A percentile compares a stretch with the other conserved stretches of the same genome.
These are phyloP conservation scores for Fusarium equiseti DNA, from an alignment of 2,329 filamentous ascomycete species.

Conservation along the genomic window DNA sequence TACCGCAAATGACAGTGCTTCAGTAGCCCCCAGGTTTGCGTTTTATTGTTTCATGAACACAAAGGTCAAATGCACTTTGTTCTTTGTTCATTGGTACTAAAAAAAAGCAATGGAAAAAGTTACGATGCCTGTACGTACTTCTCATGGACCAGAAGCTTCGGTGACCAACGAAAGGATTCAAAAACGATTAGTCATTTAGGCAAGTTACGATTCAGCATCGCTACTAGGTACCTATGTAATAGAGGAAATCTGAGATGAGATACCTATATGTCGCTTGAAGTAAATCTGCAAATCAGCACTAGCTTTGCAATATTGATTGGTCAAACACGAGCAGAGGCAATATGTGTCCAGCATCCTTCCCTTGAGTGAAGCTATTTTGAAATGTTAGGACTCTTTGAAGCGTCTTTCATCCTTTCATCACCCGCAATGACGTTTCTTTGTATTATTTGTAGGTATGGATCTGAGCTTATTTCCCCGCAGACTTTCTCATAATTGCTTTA, in stretches of 20 bases:
- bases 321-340: background rate
- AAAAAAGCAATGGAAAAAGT: constrained; percentile 5
- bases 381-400: background rate
- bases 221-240: background rate
- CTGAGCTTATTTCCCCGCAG: constrained; percentile 14
- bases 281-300: background rate
- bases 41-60: constrained; percentile 5
- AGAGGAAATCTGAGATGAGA: background rate
- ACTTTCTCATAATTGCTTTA: background rate
- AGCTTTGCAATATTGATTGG: background rate
- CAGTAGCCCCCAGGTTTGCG: background rate
- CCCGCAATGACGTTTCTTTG: constrained; percentile 9
- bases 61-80: constrained; percentile 2
- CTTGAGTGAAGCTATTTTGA: constrained; percentile 17
- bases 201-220: background rate
- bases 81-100: constrained; percentile 13
- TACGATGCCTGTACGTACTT: constrained; percentile 6
- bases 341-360: background rate
- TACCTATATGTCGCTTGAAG: background rate
- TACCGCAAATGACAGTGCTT: background rate
- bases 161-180: constrained; percentile 8
- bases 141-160: constrained; percentile 41
- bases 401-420: background rate
- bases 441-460: background rate
- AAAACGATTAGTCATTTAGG: constrained; percentile 30